Evolutionary conservation across 345 rosid species (phyloP).

Genomic region (Litchi chinensis): DNA sequence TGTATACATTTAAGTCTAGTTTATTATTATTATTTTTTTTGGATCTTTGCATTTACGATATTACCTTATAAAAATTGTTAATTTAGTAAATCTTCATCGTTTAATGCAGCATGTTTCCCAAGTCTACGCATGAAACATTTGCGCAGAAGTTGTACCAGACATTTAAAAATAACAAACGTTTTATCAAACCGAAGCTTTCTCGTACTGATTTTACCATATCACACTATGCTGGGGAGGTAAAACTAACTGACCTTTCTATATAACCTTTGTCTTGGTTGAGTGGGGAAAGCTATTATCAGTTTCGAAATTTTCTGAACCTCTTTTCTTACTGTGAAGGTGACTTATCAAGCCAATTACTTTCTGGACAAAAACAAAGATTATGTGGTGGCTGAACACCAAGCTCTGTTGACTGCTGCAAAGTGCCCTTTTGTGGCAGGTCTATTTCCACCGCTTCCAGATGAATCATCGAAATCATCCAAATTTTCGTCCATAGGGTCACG

Average conservation of each 20-base stretch:
- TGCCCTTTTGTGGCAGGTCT: slow-evolving; percentile 76
- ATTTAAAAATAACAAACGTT: slow-evolving; percentile 68
- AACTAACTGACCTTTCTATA: slow-evolving; percentile 18
- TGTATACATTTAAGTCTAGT: slow-evolving; percentile 16
- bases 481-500: slow-evolving; percentile 93
- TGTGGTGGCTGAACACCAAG: slow-evolving; percentile 97
- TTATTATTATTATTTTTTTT: slow-evolving; percentile 28
- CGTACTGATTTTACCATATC: slow-evolving; percentile 82
- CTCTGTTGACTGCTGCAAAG: slow-evolving; percentile 70
- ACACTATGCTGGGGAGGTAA: slow-evolving; percentile 96
- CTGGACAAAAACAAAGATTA: slow-evolving; percentile 95
- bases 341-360: slow-evolving; percentile 77
- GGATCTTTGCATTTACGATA: slow-evolving; percentile 27
- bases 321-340: slow-evolving; percentile 46
- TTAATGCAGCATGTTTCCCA: slow-evolving; percentile 87
- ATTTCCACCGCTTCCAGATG: slow-evolving; percentile 84
- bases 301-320: slow-evolving; percentile 6
- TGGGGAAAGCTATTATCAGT: not conserved
- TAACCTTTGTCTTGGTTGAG: not conserved
- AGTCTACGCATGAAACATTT: slow-evolving; percentile 88
- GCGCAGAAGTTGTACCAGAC: slow-evolving; percentile 93
- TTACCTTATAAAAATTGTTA: slow-evolving; percentile 15
- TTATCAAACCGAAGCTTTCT: slow-evolving; percentile 94
- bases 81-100: slow-evolving; percentile 19
- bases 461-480: slow-evolving; percentile 87